Evolutionary conservation across 2,329 filamentous ascomycete genomes (phyloP), one percentile per base, ranked within the genome.

Genomic region (Stagonosporopsis rhizophila): DNA sequence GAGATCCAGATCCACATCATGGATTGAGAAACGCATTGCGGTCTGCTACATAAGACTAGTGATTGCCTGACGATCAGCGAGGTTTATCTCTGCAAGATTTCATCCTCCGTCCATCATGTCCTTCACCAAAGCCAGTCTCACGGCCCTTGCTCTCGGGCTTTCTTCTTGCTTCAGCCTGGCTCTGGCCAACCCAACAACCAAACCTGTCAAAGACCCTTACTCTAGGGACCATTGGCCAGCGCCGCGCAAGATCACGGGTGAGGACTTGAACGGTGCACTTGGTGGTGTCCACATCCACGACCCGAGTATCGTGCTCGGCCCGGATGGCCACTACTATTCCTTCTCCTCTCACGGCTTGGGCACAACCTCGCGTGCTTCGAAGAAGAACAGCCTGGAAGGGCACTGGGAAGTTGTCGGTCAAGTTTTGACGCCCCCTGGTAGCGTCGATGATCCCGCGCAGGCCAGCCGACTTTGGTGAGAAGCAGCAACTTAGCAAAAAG

Each of bases 261-360:
- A 54, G n/a, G 44, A 54, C 27, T 42, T 54, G 27, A 48, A 54
- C 17, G 51, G 51, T 37, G 15, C 34, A 34, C 51, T 54, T 48
- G 51, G 51, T 34, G 51, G 51, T 41, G 51, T 54, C 25, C 51
- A 54, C 37, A 54, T 54, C 3, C 51, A 54, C 12, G 51, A 54
- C 37, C 51, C 51, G 8, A 54, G 51, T 54, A 20, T 54, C 32
- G 51, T 48, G 44, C 51, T 54, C 34, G 51, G 51, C 37, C 51
- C 51, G 5, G 51, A 54, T 35, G 51, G 44, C n/a, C 51, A 54
- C n/a, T 54, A 54, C 35, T 54, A 54, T 38, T 34, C 51, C 20
- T 54, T 54, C 27, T 54, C 51, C 6, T 54, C 51, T 48, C 51
- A 54, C 20, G 51, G 51, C 15, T 48, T 54, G 22, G 51, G 35